A percentile compares a stretch with the other conserved stretches of the same genome.
Evolutionary conservation across 495 filamentous ascomycete genomes (phyloP).

Genomic region (Podospora sp.): DNA sequence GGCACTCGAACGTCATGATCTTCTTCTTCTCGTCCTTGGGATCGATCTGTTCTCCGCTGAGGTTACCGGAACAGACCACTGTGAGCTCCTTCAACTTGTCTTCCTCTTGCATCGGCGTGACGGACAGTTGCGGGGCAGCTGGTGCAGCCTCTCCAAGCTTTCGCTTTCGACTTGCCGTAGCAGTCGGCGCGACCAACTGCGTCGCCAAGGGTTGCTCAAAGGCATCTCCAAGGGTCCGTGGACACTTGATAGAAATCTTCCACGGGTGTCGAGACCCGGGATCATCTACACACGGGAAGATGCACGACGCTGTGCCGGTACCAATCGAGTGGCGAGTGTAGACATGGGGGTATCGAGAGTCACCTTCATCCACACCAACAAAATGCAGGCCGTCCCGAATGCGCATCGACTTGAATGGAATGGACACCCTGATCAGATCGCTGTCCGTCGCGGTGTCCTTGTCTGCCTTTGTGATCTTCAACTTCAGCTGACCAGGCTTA

Average conservation of each 20-base stretch:
- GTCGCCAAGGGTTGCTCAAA: conserved; percentile 51
- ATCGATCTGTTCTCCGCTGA: conserved; percentile 78
- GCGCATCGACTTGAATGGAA: conserved; percentile 73
- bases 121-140: conserved; percentile 35
- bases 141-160: conserved; percentile 37
- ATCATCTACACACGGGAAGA: conserved; percentile 93
- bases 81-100: conserved; percentile 85
- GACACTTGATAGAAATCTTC: conserved; percentile 84
- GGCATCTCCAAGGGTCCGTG: conserved; percentile 83
- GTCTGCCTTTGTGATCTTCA: conserved; percentile 39
- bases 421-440: conserved; percentile 50
- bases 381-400: conserved; percentile 88
- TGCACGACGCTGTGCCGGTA: conserved; percentile 76
- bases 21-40: conserved; percentile 75
- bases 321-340: conserved; percentile 81
- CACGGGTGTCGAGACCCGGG: conserved; percentile 75
- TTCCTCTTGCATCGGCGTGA: conserved; percentile 58
- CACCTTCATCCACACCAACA: conserved; percentile 76
- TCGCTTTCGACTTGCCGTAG: conserved; percentile 36
- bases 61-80: conserved; percentile 86
- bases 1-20: conserved; percentile 75
- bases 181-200: conserved; percentile 27
- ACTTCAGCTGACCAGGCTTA: conserved; percentile 21
- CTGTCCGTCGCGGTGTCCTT: conserved; percentile 31
- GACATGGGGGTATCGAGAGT: conserved; percentile 82